Conservation (phyloP, 805 yeast genomes). For the Schizosaccharomyces octosporus region DNA sequence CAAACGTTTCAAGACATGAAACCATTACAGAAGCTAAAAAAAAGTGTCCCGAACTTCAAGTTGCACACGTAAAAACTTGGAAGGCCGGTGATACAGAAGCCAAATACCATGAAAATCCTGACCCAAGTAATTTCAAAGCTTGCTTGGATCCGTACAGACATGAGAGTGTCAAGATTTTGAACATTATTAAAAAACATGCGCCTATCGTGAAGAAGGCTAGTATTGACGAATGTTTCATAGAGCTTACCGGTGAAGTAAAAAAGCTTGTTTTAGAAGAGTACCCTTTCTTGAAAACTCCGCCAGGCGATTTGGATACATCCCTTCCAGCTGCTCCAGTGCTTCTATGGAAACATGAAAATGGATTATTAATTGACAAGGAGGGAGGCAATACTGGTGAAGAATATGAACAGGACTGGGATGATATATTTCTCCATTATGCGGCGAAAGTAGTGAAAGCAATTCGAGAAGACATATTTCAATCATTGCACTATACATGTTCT, state of each 20-base stretch:
- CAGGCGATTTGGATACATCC: slow-evolving; percentile 7
- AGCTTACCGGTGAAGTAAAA: slow-evolving; percentile 45
- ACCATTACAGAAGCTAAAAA: slow-evolving; percentile 36
- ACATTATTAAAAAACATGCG: slow-evolving; percentile 32
- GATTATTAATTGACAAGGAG: slow-evolving; percentile 7
- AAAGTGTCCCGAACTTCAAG: slow-evolving; percentile 51
- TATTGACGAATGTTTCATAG: slow-evolving; percentile 79
- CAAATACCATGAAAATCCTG: slow-evolving; percentile 44
- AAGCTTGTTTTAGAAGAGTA: slow-evolving; percentile 18
- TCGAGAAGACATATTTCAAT: slow-evolving; percentile 26
- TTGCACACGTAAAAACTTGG: slow-evolving; percentile 86
- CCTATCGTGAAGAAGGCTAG: slow-evolving; percentile 74
- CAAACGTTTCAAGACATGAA: slow-evolving; percentile 62
- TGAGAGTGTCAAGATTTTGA: slow-evolving; percentile 57
- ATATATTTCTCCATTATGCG: slow-evolving; percentile 41
- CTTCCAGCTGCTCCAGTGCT: slow-evolving; percentile 25
- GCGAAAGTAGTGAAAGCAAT: slow-evolving; percentile 32
- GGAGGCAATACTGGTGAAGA: slow-evolving; percentile 9
- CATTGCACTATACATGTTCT: slow-evolving; percentile 62
- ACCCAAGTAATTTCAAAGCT: slow-evolving; percentile 48
- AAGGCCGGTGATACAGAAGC: slow-evolving; percentile 65
- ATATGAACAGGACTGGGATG: slow-evolving; percentile 49
- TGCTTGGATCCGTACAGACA: slow-evolving; percentile 76
- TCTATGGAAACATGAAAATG: not conserved
- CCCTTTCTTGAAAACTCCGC: slow-evolving; percentile 19